phyloP scores from a whole-genome alignment of 345 rosid species.

The Eucalyptus pauciflora region DNA sequence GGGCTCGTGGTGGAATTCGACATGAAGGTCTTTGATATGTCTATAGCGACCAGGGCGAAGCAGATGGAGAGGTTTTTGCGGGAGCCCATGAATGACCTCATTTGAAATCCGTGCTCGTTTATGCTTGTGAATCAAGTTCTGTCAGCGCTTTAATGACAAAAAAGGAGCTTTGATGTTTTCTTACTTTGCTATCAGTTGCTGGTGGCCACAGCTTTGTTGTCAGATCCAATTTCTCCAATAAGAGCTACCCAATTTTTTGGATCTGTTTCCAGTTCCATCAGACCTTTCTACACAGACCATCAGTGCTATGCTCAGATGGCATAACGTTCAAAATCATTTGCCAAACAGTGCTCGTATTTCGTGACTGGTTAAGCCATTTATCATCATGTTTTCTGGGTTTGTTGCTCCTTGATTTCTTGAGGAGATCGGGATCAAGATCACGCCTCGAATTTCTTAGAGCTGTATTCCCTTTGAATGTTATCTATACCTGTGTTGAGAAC shows the following conservation, averaged over 20 bases:
- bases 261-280: neutral
- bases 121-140: neutral
- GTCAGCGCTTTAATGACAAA: neutral
- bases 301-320: neutral
- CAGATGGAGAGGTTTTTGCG: constrained; percentile 95
- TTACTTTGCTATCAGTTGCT: neutral
- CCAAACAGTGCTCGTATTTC: neutral
- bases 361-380: neutral
- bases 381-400: neutral
- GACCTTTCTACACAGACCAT: neutral
- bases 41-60: constrained; percentile 73
- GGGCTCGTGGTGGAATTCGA: constrained; percentile 78
- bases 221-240: constrained; percentile 10
- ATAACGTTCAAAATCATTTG: neutral
- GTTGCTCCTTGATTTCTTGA: neutral
- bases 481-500: neutral
- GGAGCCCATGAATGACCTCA: constrained; percentile 26
- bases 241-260: neutral
- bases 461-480: neutral
- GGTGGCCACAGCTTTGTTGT: neutral
- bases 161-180: neutral
- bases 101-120: neutral
- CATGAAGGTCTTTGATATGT: constrained; percentile 96
- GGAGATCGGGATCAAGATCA: neutral
- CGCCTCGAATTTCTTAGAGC: neutral